These are phyloP conservation scores for Jatropha podagrica DNA, from an alignment of 441 rosid genomes.

Conservation along the genomic window DNA sequence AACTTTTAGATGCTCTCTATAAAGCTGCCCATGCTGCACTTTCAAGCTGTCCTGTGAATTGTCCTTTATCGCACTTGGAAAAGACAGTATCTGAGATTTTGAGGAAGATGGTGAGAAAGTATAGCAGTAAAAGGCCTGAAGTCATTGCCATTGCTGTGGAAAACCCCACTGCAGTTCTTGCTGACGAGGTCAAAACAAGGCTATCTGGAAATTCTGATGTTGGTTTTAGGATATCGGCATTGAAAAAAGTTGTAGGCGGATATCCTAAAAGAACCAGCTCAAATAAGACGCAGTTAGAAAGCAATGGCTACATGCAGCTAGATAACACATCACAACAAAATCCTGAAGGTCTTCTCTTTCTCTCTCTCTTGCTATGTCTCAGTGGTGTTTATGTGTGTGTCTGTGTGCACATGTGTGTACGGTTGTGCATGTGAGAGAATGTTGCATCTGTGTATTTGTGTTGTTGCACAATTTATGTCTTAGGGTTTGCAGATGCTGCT, in stretches of 20 bases:
- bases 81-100: constrained; percentile 77
- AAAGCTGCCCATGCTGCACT: constrained; percentile 94
- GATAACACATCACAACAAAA: constrained; percentile 28
- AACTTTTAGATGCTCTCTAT: constrained; percentile 84
- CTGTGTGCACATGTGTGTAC: not conserved
- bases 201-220: constrained; percentile 61
- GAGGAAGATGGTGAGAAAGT: constrained; percentile 92
- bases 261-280: constrained; percentile 38
- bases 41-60: constrained; percentile 82
- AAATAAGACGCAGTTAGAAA: constrained; percentile 35
- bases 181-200: constrained; percentile 67
- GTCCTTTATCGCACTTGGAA: constrained; percentile 91
- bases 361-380: constrained; percentile 4
- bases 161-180: constrained; percentile 67
- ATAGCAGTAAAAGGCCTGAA: constrained; percentile 95
- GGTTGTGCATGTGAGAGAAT: constrained; percentile 1
- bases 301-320: constrained; percentile 27
- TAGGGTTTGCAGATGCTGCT: not conserved
- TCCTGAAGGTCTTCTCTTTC: constrained; percentile 37
- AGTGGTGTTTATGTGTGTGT: not conserved
- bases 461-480: not conserved
- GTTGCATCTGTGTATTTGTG: not conserved
- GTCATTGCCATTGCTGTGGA: constrained; percentile 80
- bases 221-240: constrained; percentile 54
- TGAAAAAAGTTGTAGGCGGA: constrained; percentile 50